phyloP scores from a whole-genome alignment of 2,329 filamentous ascomycete genomes.

The Beauveria caledonica region DNA sequence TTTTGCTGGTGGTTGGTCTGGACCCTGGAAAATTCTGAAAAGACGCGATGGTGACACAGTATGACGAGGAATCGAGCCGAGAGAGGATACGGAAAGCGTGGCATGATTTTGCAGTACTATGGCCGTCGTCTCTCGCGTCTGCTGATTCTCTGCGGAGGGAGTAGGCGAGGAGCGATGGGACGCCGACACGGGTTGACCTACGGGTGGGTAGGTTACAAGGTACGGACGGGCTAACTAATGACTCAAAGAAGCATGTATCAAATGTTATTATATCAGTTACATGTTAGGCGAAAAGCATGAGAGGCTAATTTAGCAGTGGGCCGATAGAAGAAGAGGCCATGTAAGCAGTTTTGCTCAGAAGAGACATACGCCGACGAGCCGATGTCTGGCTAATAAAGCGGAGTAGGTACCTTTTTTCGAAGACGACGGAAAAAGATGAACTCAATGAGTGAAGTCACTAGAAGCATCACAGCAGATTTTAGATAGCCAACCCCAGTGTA shows the following conservation, averaged over 20 bases:
- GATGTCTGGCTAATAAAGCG: neutral
- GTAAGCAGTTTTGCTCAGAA: neutral
- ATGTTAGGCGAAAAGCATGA: too few relatives aligned
- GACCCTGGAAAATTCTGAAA: neutral
- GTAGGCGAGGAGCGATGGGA: too few relatives aligned
- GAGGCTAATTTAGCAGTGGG: neutral
- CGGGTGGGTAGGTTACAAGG: too few relatives aligned
- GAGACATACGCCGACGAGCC: neutral
- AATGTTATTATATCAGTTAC: too few relatives aligned
- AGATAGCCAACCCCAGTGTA: too few relatives aligned
- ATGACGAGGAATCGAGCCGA: neutral
- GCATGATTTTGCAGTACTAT: neutral
- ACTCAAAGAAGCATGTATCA: too few relatives aligned
- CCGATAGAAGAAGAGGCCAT: conserved; percentile 4
- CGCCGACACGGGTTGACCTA: too few relatives aligned
- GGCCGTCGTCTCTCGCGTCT: neutral
- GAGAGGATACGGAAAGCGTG: neutral
- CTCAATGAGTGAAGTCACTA: too few relatives aligned
- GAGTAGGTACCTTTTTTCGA: neutral
- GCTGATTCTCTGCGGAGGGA: neutral
- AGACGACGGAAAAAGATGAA: neutral
- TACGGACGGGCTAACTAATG: too few relatives aligned
- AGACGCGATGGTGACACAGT: neutral
- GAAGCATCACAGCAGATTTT: too few relatives aligned
- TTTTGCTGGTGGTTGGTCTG: neutral